Percentiles rank a stretch among this genome's conserved stretches.
Conservation (phyloP, 768 basidiomycete species). For the Amanita pallidorosea region DNA sequence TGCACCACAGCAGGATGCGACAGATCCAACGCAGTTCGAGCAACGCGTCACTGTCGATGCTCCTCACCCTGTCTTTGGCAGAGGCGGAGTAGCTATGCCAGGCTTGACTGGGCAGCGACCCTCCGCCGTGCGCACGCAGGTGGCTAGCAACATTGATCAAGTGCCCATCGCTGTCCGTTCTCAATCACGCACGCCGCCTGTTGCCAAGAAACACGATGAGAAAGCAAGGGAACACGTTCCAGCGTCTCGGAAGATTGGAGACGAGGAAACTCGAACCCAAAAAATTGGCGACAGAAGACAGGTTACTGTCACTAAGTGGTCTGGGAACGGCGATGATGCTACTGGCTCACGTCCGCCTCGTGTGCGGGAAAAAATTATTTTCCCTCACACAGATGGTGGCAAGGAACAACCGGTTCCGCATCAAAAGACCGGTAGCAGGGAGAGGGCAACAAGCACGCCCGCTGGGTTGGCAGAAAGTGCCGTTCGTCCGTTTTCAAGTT, state of each 20-base stretch:
- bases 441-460: constrained; percentile 4
- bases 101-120: constrained; percentile 37
- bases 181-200: constrained; percentile 21
- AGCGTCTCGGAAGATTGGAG: constrained; percentile 27
- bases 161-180: background rate
- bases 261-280: constrained; percentile 1
- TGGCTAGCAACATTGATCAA: background rate
- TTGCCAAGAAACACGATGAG: constrained; percentile 23
- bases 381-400: background rate
- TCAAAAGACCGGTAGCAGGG: background rate
- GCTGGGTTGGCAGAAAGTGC: background rate
- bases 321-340: background rate
- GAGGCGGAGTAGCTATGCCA: constrained; percentile 66
- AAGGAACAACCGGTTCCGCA: background rate
- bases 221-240: constrained; percentile 25
- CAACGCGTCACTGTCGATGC: constrained; percentile 40
- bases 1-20: constrained; percentile 58
- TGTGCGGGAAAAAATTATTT: background rate
- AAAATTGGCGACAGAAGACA: constrained; percentile 35
- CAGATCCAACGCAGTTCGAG: constrained; percentile 57
- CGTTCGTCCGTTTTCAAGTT: background rate
- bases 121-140: background rate
- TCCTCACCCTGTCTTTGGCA: constrained; percentile 71
- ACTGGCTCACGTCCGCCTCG: background rate
- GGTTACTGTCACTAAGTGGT: constrained; percentile 22